Conservation (phyloP, 2,329 filamentous ascomycete species). For the Paracorniculantispora psalliotae region DNA sequence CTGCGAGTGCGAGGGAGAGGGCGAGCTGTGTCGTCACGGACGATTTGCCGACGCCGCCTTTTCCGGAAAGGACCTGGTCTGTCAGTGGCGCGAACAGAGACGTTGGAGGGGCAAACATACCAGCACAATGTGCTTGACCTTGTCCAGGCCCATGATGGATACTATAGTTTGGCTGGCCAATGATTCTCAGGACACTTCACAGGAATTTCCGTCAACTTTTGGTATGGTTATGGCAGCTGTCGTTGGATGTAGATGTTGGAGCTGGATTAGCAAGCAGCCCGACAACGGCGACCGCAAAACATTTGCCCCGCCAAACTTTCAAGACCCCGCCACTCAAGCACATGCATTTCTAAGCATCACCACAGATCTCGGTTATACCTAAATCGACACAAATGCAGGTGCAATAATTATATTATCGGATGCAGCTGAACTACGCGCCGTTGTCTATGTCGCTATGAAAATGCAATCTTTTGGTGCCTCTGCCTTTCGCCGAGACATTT, state of each 20-base stretch:
- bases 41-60: slow-evolving; percentile 97
- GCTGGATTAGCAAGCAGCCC: slow-evolving; percentile 8
- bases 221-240: too few species aligned
- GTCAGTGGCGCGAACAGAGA: background rate
- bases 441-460: too few species aligned
- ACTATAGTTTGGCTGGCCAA: too few species aligned
- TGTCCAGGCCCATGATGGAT: slow-evolving; percentile 39
- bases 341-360: slow-evolving; percentile 2
- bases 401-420: too few species aligned
- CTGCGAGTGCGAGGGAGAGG: slow-evolving; percentile 77
- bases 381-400: too few species aligned
- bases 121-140: slow-evolving; percentile 73
- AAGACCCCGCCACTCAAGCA: background rate
- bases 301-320: slow-evolving; percentile 4
- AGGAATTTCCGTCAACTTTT: too few species aligned
- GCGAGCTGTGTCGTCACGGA: slow-evolving; percentile 96
- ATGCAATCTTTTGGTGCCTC: too few species aligned
- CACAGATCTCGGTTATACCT: too few species aligned
- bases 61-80: slow-evolving; percentile 74
- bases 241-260: background rate
- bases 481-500: too few species aligned
- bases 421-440: too few species aligned
- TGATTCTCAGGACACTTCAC: too few species aligned
- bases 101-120: slow-evolving; percentile 40
- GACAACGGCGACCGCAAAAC: background rate